Base-by-base conservation (phyloP, 1,139 yeast species). In the Suzukiozyma palmioleophila region DNA sequence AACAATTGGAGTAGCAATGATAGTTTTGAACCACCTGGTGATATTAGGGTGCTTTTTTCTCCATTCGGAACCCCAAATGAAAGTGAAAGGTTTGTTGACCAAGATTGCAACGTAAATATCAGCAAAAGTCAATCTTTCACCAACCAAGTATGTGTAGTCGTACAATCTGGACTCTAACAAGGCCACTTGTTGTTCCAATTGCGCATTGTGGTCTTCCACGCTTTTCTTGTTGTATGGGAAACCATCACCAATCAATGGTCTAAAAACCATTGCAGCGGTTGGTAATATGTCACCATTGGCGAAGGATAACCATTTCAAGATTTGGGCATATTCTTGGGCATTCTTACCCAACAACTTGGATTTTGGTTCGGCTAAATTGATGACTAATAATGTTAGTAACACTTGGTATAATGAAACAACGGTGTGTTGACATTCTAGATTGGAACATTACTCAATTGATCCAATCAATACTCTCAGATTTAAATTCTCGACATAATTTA, bases 41-140 rank as follows among this genome's bases (percentile, higher is more conserved):
- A 79, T 61, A 57, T 77, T 75, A 48, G 96, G 96, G 76, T 81
- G 81, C 44, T 72, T 55, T 51, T 73, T 69, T 69, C 89, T 81
- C 90, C 92, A 88, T 57, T 81, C 81, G 39, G 69, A 56, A 60
- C 90, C 97, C 65, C 78, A 84, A 49, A 87, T 62, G 65, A 59
- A 56, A 51, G 75, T 66, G 73, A 85, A 86, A 47, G 82, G 84
- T 70, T 90, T 79, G 62, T 66, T 56, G 54, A 79, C 67, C 50
- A 73, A 59, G 46, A 81, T 56, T 51, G 86, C 90, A 53, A 75
- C 66, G 57, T 78, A 76, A 56, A 87, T 62, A 70, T 92, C 98
- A 59, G 97, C 98, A 51, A 84, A 62, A 40, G 97, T 73, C 57
- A 87, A 59, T 72, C 94, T 79, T 75, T 92, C 97, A 60, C 95